A percentile compares a stretch with the other conserved stretches of the same genome.
These are phyloP conservation scores for Candida nitratophila DNA, from an alignment of 805 yeast species.

Conservation along the genomic window DNA sequence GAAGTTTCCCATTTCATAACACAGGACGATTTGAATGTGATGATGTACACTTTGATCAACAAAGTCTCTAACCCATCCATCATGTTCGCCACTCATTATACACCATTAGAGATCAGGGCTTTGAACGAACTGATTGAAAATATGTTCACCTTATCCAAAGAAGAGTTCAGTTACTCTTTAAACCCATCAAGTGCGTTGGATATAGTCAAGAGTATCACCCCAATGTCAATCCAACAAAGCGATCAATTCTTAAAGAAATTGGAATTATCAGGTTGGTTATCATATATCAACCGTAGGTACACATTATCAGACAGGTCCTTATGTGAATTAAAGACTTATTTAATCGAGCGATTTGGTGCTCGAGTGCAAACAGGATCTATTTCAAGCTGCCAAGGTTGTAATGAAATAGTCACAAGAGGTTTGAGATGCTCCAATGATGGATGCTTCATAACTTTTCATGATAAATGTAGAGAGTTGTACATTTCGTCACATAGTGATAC, in stretches of 20 bases:
- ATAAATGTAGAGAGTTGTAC: constrained; percentile 37
- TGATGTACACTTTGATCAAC: constrained; percentile 35
- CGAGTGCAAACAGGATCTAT: constrained; percentile 29
- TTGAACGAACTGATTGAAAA: constrained; percentile 38
- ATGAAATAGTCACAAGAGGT: constrained; percentile 48
- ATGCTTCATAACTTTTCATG: constrained; percentile 40
- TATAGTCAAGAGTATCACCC: constrained; percentile 16
- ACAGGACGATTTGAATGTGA: constrained; percentile 27
- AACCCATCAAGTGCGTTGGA: constrained; percentile 31
- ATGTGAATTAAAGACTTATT: constrained; percentile 39
- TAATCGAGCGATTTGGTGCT: constrained; percentile 36
- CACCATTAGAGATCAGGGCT: constrained; percentile 33
- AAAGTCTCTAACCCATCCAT: constrained; percentile 31
- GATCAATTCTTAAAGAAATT: constrained; percentile 31
- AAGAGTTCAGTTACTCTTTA: constrained; percentile 25
- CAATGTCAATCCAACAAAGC: constrained; percentile 31
- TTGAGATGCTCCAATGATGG: constrained; percentile 27
- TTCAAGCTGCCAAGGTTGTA: constrained; percentile 42
- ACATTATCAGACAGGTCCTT: constrained; percentile 34
- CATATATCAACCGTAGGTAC: constrained; percentile 26
- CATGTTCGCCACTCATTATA: constrained; percentile 26
- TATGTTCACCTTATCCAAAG: constrained; percentile 25
- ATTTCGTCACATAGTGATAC: constrained; percentile 19
- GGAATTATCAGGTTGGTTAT: constrained; percentile 50
- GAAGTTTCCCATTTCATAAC: constrained; percentile 26